Evolutionary conservation across 1,284 basidiomycete genomes (phyloP).

Genomic region (Baeospora myosura): DNA sequence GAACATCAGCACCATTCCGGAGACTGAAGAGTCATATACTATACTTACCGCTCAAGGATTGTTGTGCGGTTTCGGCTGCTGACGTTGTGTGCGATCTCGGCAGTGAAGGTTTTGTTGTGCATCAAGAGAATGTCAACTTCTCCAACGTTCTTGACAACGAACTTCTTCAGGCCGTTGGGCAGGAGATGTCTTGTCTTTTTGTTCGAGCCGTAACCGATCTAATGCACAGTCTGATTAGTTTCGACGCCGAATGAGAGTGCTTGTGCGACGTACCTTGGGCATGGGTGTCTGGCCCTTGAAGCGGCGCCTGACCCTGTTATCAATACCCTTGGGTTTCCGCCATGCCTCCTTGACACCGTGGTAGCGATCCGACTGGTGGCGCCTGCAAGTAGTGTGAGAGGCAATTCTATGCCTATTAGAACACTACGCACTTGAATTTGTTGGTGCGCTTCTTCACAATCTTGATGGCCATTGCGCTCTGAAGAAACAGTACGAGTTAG

Average conservation of each 20-base stretch:
- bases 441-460: slow-evolving; percentile 97
- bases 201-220: slow-evolving; percentile 85
- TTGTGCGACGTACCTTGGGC: slow-evolving; percentile 72
- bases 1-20: slow-evolving; percentile 6
- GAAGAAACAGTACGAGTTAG: no score
- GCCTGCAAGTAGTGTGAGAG: slow-evolving; percentile 41
- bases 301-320: slow-evolving; percentile 90
- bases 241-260: slow-evolving; percentile 1
- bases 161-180: slow-evolving; percentile 91
- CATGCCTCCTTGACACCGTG: slow-evolving; percentile 92
- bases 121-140: slow-evolving; percentile 92
- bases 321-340: slow-evolving; percentile 97
- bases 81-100: slow-evolving; percentile 96
- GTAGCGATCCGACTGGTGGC: slow-evolving; percentile 97
- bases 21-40: not conserved
- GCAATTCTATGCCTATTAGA: not conserved
- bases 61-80: slow-evolving; percentile 92
- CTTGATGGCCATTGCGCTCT: slow-evolving; percentile 79
- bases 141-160: slow-evolving; percentile 86
- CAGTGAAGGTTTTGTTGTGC: slow-evolving; percentile 97
- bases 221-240: slow-evolving; percentile 13
- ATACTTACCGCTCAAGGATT: slow-evolving; percentile 79
- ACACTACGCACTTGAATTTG: slow-evolving; percentile 74
- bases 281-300: slow-evolving; percentile 95
- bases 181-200: slow-evolving; percentile 81